Percentiles rank a stretch among this genome's conserved stretches.
These are phyloP conservation scores for Hericium coralloides DNA, from an alignment of 768 basidiomycete genomes.

Conservation along the genomic window DNA sequence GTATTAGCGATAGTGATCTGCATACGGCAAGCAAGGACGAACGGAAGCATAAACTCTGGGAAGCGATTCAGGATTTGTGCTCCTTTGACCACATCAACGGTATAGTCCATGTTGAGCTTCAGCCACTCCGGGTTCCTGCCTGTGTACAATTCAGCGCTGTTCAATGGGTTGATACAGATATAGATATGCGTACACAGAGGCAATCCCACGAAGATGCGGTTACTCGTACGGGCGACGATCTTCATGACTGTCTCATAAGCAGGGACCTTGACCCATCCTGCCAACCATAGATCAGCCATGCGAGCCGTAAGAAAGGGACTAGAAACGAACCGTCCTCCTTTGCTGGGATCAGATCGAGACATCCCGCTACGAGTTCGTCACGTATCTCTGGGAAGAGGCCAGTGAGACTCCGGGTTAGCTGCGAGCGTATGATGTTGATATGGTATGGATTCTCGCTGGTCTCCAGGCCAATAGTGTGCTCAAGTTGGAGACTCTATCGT, in stretches of 20 bases:
- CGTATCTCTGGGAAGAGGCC: neutral
- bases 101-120: conserved; percentile 25
- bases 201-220: conserved; percentile 32
- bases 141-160: conserved; percentile 11
- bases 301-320: neutral
- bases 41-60: conserved; percentile 28
- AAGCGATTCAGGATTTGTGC: conserved; percentile 25
- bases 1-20: neutral
- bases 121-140: conserved; percentile 29
- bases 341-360: neutral
- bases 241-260: neutral
- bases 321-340: neutral
- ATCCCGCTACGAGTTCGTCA: neutral
- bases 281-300: neutral
- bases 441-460: neutral
- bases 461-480: neutral
- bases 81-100: conserved; percentile 24
- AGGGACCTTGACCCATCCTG: conserved; percentile 1
- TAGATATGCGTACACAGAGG: conserved; percentile 19
- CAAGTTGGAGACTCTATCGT: neutral
- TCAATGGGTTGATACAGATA: too few species aligned
- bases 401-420: neutral
- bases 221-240: conserved; percentile 29
- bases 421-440: neutral
- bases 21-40: neutral